These are phyloP conservation scores for Fusarium hostae DNA, from an alignment of 2,329 filamentous ascomycete species.

Conservation along the genomic window DNA sequence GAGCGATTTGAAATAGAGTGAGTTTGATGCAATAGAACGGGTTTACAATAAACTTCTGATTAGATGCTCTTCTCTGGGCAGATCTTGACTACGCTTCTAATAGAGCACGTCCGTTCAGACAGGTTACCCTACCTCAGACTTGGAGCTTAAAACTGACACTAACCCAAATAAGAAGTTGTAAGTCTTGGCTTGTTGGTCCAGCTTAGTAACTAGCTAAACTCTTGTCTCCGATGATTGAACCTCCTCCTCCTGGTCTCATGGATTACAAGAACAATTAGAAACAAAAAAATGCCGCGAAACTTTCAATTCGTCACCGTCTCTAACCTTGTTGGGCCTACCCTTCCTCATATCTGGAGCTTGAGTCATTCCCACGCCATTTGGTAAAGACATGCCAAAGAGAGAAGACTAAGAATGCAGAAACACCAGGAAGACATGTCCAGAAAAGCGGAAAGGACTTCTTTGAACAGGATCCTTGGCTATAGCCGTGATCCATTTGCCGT, in stretches of 20 bases:
- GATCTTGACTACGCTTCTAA: background rate
- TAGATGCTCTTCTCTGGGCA: too few species aligned
- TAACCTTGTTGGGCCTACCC: background rate
- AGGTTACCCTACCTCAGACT: background rate
- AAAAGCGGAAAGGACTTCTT: background rate
- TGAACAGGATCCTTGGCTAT: background rate
- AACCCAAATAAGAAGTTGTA: background rate
- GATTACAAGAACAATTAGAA: background rate
- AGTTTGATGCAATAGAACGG: too few species aligned
- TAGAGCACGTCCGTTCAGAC: background rate
- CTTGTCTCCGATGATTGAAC: background rate
- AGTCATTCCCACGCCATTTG: slow-evolving; percentile 5
- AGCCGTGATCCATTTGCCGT: background rate
- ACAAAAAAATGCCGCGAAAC: background rate
- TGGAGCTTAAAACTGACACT: background rate
- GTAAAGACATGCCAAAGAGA: slow-evolving; percentile 14
- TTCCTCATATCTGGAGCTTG: background rate
- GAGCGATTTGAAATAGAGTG: too few species aligned
- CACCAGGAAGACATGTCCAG: background rate
- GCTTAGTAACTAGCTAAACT: background rate
- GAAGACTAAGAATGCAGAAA: background rate
- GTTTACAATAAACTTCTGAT: too few species aligned
- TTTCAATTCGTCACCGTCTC: slow-evolving; percentile 15
- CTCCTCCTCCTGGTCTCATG: background rate
- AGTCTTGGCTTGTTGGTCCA: background rate